Evolutionary conservation across 306 rosid species (phyloP), one percentile per base, ranked within the genome.

Genomic region (Carpinus viminea): DNA sequence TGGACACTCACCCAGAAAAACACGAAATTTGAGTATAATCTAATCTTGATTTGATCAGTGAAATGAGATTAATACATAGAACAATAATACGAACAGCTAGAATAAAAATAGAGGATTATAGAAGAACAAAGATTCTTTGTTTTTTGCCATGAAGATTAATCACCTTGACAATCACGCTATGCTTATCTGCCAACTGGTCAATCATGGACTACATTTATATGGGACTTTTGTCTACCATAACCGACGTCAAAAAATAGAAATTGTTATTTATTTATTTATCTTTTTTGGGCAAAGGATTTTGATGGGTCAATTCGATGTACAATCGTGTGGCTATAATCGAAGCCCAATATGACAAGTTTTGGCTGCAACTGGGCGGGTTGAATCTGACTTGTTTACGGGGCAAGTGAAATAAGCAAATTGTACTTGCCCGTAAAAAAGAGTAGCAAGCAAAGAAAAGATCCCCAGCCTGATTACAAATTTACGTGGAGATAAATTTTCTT

Each of bases 111-210:
- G 12, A 74, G 48, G 18, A 81, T n/a, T 34, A 51, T 31, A 74
- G 48, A 31, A 24, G 54, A 72, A 41, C 6, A 41, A n/a, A n/a
- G n/a, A n/a, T n/a, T n/a, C n/a, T n/a, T n/a, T n/a, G n/a, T n/a
- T n/a, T n/a, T n/a, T n/a, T n/a, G n/a, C n/a, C n/a, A n/a, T n/a
- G n/a, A n/a, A 4, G 71, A 69, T 8, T n/a, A 74, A 18, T 47
- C 75, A 79, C 86, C 89, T 81, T 68, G 17, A 46, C 36, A 78
- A 76, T 52, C 15, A 15, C 2, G 28, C 51, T 48, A 13, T 26
- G 5, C 13, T 28, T 20, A 12, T 18, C 31, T 18, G 26, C 26
- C 26, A 24, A 24, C 26, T 24, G 59, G 71, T 60, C 59, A 48
- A 24, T 21, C 56, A 70, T 11, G 45, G 12, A 6, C 31, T 13